Evolutionary conservation across 2,329 filamentous ascomycete species (phyloP).

Genomic region (Fusarium incarnatum): DNA sequence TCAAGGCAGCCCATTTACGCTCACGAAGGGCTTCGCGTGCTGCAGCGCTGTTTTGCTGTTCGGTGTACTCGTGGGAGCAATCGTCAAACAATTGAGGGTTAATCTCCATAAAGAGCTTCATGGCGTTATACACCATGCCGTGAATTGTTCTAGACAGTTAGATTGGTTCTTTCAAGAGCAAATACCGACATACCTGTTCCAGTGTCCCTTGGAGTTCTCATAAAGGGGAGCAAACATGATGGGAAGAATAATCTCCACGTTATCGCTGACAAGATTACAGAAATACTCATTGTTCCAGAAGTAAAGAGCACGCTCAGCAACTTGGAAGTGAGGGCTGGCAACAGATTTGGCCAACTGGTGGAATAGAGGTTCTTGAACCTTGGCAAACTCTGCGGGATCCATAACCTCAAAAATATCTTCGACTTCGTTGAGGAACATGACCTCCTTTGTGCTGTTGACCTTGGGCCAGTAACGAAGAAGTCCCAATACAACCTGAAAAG

Average conservation of each 20-base stretch:
- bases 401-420: conserved; percentile 99
- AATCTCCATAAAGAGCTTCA: conserved; percentile 99
- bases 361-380: conserved; percentile 97
- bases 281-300: conserved; percentile 99
- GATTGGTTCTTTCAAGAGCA: conserved; percentile 73
- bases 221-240: conserved; percentile 99
- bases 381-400: conserved; percentile 98
- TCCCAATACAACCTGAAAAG: conserved; percentile 85
- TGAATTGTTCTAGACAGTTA: conserved; percentile 99
- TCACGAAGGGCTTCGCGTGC: conserved; percentile 84
- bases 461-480: conserved; percentile 98
- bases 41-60: conserved; percentile 93
- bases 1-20: conserved; percentile 88
- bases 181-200: conserved; percentile 81
- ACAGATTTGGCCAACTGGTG: conserved; percentile 98
- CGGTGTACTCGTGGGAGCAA: conserved; percentile 97
- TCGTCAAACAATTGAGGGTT: conserved; percentile 98
- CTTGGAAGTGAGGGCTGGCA: conserved; percentile 98
- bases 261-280: conserved; percentile 98
- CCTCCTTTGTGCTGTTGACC: conserved; percentile 99
- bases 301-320: conserved; percentile 95
- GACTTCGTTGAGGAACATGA: conserved; percentile 99
- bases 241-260: conserved; percentile 96
- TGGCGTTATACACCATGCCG: conserved; percentile 99
- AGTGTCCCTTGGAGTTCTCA: conserved; percentile 98